These are phyloP conservation scores for Metschnikowia chrysomelidarum DNA, from an alignment of 805 yeast genomes.

Conservation along the genomic window DNA sequence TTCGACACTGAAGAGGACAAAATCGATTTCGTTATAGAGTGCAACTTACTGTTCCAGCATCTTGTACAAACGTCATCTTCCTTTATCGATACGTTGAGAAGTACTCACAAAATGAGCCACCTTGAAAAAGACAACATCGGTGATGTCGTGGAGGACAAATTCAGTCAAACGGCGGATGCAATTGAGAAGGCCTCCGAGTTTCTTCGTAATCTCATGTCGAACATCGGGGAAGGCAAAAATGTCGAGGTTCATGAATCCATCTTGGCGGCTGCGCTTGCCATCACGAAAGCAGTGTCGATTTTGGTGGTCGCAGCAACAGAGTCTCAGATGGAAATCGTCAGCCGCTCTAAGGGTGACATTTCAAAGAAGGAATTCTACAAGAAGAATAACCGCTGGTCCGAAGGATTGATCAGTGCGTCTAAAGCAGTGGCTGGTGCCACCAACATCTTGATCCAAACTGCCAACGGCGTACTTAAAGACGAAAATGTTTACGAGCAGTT, in stretches of 20 bases:
- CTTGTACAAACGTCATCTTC: constrained; percentile 56
- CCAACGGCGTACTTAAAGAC: constrained; percentile 73
- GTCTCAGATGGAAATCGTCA: constrained; percentile 78
- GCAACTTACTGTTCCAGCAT: constrained; percentile 73
- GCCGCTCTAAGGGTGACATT: constrained; percentile 62
- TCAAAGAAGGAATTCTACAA: constrained; percentile 75
- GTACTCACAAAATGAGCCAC: constrained; percentile 29
- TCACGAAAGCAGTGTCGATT: constrained; percentile 72
- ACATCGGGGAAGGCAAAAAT: constrained; percentile 55
- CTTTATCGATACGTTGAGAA: constrained; percentile 51
- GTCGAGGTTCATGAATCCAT: constrained; percentile 74
- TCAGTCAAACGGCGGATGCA: constrained; percentile 68
- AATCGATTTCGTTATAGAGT: constrained; percentile 72
- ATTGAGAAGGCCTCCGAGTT: constrained; percentile 64
- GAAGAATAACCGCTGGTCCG: constrained; percentile 90
- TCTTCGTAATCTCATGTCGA: constrained; percentile 50
- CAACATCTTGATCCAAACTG: constrained; percentile 75
- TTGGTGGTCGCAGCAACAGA: constrained; percentile 75
- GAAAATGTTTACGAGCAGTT: constrained; percentile 74
- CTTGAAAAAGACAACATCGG: constrained; percentile 53
- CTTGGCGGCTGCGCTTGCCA: constrained; percentile 72
- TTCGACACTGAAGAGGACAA: constrained; percentile 58
- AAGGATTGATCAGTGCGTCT: constrained; percentile 88
- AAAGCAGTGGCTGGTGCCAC: constrained; percentile 84
- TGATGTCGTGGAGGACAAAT: constrained; percentile 68